A percentile compares a stretch with the other conserved stretches of the same genome.
Evolutionary conservation across 2,329 filamentous ascomycete species (phyloP).

Genomic region (Aspergillus ustus): DNA sequence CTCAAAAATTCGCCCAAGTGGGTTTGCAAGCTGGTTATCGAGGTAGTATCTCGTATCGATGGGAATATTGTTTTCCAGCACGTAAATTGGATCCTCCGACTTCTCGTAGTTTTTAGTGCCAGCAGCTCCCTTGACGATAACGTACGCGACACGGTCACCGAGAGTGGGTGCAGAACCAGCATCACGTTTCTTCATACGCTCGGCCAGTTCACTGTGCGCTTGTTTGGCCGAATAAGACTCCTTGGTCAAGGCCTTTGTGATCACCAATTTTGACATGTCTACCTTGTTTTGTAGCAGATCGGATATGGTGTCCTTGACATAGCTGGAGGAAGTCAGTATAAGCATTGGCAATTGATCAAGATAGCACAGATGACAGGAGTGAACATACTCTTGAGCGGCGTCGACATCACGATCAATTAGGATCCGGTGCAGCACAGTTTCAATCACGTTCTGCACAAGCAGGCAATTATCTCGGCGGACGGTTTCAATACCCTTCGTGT

Average conservation of each 20-base stretch:
- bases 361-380: background rate
- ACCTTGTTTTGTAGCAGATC: conserved; percentile 96
- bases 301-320: conserved; percentile 94
- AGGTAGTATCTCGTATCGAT: conserved; percentile 99
- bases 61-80: conserved; percentile 95
- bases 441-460: conserved; percentile 94
- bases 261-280: conserved; percentile 98
- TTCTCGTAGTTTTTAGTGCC: conserved; percentile 95
- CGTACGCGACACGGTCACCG: conserved; percentile 95
- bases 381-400: conserved; percentile 86
- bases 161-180: conserved; percentile 89
- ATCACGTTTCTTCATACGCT: conserved; percentile 96
- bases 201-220: conserved; percentile 92
- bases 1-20: conserved; percentile 93
- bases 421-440: conserved; percentile 94
- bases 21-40: conserved; percentile 97
- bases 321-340: conserved; percentile 62
- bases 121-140: conserved; percentile 90
- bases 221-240: conserved; percentile 88
- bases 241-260: conserved; percentile 95
- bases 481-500: conserved; percentile 98
- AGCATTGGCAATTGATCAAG: background rate
- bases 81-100: conserved; percentile 95
- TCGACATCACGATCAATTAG: conserved; percentile 89
- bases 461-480: conserved; percentile 96